Conservation (phyloP, 1,284 basidiomycete genomes). For the Naganishia cerealis region DNA sequence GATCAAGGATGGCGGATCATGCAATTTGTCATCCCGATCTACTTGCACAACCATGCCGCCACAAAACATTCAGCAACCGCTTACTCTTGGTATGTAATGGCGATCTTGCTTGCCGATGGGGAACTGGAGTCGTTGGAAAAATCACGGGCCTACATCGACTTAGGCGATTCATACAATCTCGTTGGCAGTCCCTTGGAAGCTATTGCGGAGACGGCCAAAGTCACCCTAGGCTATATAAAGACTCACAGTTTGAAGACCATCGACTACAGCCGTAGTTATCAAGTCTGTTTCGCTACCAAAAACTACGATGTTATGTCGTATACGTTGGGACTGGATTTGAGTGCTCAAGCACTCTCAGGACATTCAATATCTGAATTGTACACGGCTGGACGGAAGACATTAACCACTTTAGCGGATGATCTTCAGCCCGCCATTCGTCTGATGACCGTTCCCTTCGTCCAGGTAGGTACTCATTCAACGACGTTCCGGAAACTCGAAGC, state of each 20-base stretch:
- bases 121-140: slow-evolving; percentile 13
- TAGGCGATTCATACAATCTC: slow-evolving; percentile 14
- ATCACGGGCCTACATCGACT: slow-evolving; percentile 16
- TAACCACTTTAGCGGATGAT: slow-evolving; percentile 25
- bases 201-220: slow-evolving; percentile 17
- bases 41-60: slow-evolving; percentile 22
- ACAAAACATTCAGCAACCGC: slow-evolving; percentile 12
- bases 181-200: slow-evolving; percentile 9
- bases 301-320: slow-evolving; percentile 28
- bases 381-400: slow-evolving; percentile 32
- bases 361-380: slow-evolving; percentile 22
- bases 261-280: slow-evolving; percentile 21
- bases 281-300: slow-evolving; percentile 8
- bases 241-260: slow-evolving; percentile 23
- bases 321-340: slow-evolving; percentile 26
- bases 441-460: slow-evolving; percentile 29
- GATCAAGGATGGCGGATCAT: slow-evolving; percentile 23
- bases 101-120: slow-evolving; percentile 18
- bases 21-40: slow-evolving; percentile 22
- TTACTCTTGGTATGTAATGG: slow-evolving; percentile 28
- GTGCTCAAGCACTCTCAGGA: slow-evolving; percentile 22
- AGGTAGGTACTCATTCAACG: not conserved
- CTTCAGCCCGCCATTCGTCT: slow-evolving; percentile 23
- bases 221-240: slow-evolving; percentile 13
- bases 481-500: not conserved